phyloP scores from a whole-genome alignment of 768 basidiomycete species.

The Lactarius tabidus region DNA sequence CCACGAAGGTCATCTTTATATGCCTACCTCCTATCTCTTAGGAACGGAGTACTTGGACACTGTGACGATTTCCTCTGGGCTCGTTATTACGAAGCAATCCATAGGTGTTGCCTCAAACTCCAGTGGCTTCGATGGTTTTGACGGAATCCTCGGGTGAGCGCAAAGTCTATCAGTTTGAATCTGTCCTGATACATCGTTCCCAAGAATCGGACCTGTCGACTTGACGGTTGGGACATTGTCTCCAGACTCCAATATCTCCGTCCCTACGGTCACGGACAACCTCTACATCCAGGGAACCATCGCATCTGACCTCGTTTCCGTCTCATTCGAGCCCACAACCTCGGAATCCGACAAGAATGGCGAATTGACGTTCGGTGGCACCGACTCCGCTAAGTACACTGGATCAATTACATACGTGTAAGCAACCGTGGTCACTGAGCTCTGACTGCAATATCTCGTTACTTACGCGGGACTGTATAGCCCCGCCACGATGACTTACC shows the following conservation, averaged over 20 bases:
- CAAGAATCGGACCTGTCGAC: constrained; percentile 34
- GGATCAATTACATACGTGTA: neutral
- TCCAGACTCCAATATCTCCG: neutral
- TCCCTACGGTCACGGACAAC: constrained; percentile 36
- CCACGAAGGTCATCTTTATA: neutral
- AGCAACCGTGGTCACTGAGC: neutral
- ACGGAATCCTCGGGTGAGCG: constrained; percentile 37
- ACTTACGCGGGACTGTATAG: constrained; percentile 28
- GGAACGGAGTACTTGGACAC: neutral
- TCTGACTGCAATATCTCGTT: constrained; percentile 11
- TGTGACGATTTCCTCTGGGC: constrained; percentile 6
- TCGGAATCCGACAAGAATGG: constrained; percentile 26
- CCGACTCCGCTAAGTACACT: constrained; percentile 29
- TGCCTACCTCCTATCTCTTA: neutral
- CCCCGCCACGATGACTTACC: constrained; percentile 29
- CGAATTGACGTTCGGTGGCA: constrained; percentile 34
- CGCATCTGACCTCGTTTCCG: constrained; percentile 26
- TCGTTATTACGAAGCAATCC: constrained; percentile 32
- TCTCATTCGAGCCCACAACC: constrained; percentile 31
- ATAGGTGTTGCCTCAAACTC: constrained; percentile 37
- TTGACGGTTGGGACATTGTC: constrained; percentile 31
- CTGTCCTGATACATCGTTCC: neutral
- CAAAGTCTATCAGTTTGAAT: neutral
- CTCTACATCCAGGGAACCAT: constrained; percentile 31
- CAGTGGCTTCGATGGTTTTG: constrained; percentile 32